phyloP scores from a whole-genome alignment of 1,284 basidiomycete species.

The Puccinia triticina region DNA sequence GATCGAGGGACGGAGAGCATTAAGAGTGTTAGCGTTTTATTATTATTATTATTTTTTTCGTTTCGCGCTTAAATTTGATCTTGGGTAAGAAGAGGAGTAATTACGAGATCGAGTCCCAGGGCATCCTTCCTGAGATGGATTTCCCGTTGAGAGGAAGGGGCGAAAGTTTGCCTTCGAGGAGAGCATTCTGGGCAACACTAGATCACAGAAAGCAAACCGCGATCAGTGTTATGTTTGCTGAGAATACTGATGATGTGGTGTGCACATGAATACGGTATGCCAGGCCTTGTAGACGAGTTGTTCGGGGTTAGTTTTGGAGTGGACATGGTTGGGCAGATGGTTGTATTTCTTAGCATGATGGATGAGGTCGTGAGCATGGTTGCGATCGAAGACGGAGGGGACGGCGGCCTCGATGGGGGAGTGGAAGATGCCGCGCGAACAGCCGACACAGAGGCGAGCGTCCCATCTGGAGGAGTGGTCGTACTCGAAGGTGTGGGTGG shows the following conservation, averaged over 20 bases:
- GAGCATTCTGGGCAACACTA: slow-evolving; percentile 46
- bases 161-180: slow-evolving; percentile 33
- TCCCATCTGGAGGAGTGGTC: slow-evolving; percentile 17
- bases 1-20: not conserved
- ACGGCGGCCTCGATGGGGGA: slow-evolving; percentile 3
- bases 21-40: not conserved
- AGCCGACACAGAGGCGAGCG: slow-evolving; percentile 2
- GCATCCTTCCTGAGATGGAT: slow-evolving; percentile 44
- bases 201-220: not conserved
- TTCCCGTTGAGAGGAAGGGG: slow-evolving; percentile 46
- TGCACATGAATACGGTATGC: slow-evolving; percentile 48
- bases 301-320: slow-evolving; percentile 6
- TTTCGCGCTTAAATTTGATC: not conserved
- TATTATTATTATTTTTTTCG: not conserved
- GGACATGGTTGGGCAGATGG: slow-evolving; percentile 10
- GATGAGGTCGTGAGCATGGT: slow-evolving; percentile 21
- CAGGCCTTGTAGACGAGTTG: slow-evolving; percentile 44
- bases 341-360: slow-evolving; percentile 29
- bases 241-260: not conserved
- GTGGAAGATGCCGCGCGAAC: slow-evolving; percentile 26
- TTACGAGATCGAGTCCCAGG: slow-evolving; percentile 45
- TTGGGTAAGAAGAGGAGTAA: not conserved
- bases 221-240: not conserved
- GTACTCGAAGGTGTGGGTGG: not conserved
- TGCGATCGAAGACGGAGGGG: slow-evolving; percentile 25